Conservation (phyloP, 495 filamentous ascomycete species). For the Aspergillus campestris region DNA sequence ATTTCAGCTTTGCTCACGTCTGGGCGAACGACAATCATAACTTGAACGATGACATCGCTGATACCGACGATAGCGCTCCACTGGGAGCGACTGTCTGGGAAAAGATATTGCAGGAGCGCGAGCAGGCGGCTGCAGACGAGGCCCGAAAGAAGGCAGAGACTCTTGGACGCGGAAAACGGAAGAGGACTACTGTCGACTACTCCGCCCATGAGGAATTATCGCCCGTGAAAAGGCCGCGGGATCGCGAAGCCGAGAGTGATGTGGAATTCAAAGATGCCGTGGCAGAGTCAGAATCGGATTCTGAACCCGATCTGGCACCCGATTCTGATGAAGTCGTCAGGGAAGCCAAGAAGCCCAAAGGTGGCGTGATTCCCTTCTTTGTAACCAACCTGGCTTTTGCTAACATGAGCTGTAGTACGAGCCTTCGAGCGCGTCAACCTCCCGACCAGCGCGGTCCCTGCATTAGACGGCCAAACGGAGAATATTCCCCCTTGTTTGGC, state of each 20-base stretch:
- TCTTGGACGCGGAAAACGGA: slow-evolving; percentile 76
- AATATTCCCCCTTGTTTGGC: slow-evolving; percentile 37
- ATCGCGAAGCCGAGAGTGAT: slow-evolving; percentile 22
- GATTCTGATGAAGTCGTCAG: slow-evolving; percentile 7
- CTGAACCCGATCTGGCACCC: slow-evolving; percentile 13
- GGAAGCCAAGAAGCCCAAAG: slow-evolving; percentile 12
- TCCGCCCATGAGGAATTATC: slow-evolving; percentile 7
- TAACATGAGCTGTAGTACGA: slow-evolving; percentile 13
- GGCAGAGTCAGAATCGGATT: slow-evolving; percentile 17
- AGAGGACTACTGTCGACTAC: slow-evolving; percentile 38
- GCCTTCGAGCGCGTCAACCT: slow-evolving; percentile 31
- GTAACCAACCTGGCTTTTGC: background rate
- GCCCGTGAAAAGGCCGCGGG: slow-evolving; percentile 18
- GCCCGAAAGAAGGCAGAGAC: slow-evolving; percentile 53
- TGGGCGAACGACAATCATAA: slow-evolving; percentile 76
- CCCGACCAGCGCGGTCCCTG: slow-evolving; percentile 4
- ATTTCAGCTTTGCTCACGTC: slow-evolving; percentile 85
- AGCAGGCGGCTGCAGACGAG: slow-evolving; percentile 63
- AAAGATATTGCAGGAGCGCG: slow-evolving; percentile 72
- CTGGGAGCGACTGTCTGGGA: slow-evolving; percentile 72
- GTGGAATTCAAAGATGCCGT: slow-evolving; percentile 23
- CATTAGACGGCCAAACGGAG: slow-evolving; percentile 35
- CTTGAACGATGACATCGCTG: slow-evolving; percentile 52
- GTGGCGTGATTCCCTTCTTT: slow-evolving; percentile 6
- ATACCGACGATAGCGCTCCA: slow-evolving; percentile 37